Base-by-base conservation (phyloP, 176 grass and related monocot species). In the Triticum turgidum region DNA sequence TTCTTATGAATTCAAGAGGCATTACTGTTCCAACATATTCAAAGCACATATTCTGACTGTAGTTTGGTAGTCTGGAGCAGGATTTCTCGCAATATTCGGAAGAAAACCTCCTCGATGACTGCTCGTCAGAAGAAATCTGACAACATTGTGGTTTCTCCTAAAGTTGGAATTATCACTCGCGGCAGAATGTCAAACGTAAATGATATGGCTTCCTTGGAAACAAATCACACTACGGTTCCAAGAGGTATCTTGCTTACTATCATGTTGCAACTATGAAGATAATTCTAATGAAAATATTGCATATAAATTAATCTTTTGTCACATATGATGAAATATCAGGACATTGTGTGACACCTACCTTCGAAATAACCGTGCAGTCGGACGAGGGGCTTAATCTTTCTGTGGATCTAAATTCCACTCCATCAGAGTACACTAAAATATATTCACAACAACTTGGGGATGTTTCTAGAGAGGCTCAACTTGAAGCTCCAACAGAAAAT, bases 331-430 rank as follows among this genome's bases (percentile, higher is more conserved):
- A 88, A 67, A 93, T 65, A 34, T 22, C 47, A 47, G 80, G 56
- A 62, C 86, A 70, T 30, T 5, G 7, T 85, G 77, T 69, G 38
- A 68, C 3, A 22, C 41, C 65, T 91, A 80, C 73, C 22, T 20
- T 10, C 9, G 20, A 72, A 67, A 87, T 91, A 21, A 61, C 11
- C 66, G 80, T 87, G 25, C 38, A 35, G 59, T 84, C 83, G 13
- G 69, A 91, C 4, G 62, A 74, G 20, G 89, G 89, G 37, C 47
- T 89, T 77, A 65, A 89, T 81, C 69, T 94, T 62, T 87, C 5
- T 68, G 86, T 94, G 38, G 92, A 94, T 84, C 56, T 89, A 24
- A 81, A 87, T 84, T 84, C 61, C 42, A 75, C 24, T 61, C 69
- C 83, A 12, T n/a, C 41, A 21, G 68, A 73, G 37, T 87, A 75